Conservation (phyloP, 225 moss, liverwort and hornwort species). For the Lunularia cruciata region DNA sequence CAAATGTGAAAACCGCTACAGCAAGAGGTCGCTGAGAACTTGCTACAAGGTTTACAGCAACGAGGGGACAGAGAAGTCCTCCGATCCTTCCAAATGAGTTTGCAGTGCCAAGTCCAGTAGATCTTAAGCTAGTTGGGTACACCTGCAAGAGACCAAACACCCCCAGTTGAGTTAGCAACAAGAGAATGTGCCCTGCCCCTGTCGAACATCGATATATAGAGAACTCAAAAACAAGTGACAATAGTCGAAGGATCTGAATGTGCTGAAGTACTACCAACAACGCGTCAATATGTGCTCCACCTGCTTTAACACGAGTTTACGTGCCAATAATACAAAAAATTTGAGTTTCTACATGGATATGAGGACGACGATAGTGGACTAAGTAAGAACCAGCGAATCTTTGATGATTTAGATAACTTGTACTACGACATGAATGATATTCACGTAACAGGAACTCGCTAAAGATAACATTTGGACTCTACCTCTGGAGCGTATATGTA, state of each 20-base stretch:
- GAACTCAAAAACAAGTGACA: neutral
- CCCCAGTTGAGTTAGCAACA: neutral
- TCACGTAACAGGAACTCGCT: too few species aligned
- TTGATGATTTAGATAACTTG: too few species aligned
- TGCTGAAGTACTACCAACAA: too few species aligned
- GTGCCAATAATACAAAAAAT: too few species aligned
- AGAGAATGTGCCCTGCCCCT: too few species aligned
- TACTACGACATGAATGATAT: too few species aligned
- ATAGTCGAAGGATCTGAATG: neutral
- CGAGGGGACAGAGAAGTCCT: constrained; percentile 71
- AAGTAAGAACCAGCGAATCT: too few species aligned
- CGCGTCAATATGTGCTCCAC: too few species aligned
- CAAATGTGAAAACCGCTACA: constrained; percentile 54
- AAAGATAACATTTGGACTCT: constrained; percentile 2
- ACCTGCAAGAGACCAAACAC: constrained; percentile 64
- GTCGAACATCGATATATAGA: neutral
- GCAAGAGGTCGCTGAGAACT: constrained; percentile 66
- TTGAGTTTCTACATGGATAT: too few species aligned
- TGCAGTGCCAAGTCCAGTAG: constrained; percentile 76
- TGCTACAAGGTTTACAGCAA: constrained; percentile 75
- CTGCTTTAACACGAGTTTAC: too few species aligned
- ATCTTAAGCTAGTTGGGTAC: constrained; percentile 72
- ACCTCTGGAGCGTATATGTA: constrained; percentile 94
- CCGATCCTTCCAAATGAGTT: constrained; percentile 70
- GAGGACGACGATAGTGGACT: too few species aligned